Evolutionary conservation across 257 asterid genomes (phyloP).

Genomic region (Salvia hispanica): DNA sequence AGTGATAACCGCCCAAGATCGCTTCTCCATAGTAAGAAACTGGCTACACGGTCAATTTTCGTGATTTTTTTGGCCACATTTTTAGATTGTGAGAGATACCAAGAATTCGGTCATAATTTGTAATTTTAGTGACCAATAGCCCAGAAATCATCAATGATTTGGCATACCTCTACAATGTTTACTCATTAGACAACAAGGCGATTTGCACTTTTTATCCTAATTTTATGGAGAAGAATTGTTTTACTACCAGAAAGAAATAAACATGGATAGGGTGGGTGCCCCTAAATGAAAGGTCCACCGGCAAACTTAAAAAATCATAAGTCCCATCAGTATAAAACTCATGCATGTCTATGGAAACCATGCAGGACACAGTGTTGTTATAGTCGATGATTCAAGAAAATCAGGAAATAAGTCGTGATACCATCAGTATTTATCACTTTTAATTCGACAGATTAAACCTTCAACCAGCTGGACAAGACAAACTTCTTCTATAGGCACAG

Average conservation of each 20-base stretch:
- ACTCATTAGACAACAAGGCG: neutral
- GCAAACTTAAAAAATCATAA: neutral
- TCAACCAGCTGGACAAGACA: neutral
- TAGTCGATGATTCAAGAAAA: neutral
- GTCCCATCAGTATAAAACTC: neutral
- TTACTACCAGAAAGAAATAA: neutral
- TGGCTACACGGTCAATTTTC: too few relatives aligned
- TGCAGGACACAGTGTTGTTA: neutral
- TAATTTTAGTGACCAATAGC: too few relatives aligned
- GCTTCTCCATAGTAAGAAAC: too few relatives aligned
- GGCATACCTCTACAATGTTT: neutral
- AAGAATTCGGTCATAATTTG: too few relatives aligned
- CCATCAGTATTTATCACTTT: neutral
- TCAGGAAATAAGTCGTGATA: constrained; percentile 5
- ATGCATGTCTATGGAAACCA: constrained; percentile 12
- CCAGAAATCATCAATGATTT: neutral
- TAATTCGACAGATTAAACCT: neutral
- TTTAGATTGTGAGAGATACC: too few relatives aligned
- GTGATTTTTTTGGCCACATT: too few relatives aligned
- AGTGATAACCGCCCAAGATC: too few relatives aligned
- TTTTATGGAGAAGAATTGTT: neutral
- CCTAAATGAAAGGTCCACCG: too few relatives aligned
- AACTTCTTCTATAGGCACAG: neutral
- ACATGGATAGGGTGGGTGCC: constrained; percentile 8
- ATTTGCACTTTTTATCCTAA: constrained; percentile 12